Conservation (phyloP, 1,284 basidiomycete genomes). For the Boletus calvinii region DNA sequence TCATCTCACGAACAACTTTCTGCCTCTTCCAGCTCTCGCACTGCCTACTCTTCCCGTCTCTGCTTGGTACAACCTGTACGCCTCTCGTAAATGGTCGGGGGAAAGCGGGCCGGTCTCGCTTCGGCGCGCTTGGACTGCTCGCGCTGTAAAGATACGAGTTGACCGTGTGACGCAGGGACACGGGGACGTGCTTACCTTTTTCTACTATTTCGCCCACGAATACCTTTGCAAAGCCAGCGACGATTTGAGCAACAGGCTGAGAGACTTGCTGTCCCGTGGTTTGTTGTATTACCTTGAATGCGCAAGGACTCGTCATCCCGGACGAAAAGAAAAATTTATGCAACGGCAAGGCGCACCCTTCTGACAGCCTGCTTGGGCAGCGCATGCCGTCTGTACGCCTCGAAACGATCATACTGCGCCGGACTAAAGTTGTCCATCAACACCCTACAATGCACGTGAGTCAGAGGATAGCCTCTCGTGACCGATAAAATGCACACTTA, state of each 20-base stretch:
- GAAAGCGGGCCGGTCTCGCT: constrained; percentile 77
- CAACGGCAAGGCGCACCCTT: constrained; percentile 48
- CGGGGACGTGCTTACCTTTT: constrained; percentile 53
- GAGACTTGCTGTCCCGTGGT: constrained; percentile 81
- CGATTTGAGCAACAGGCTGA: constrained; percentile 82
- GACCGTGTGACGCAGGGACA: background rate
- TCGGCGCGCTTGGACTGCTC: constrained; percentile 69
- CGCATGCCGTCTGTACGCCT: constrained; percentile 82
- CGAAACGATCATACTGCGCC: constrained; percentile 85
- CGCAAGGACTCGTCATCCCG: background rate
- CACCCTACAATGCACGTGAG: constrained; percentile 50
- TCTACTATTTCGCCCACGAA: constrained; percentile 93
- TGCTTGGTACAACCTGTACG: constrained; percentile 78
- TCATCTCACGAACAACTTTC: constrained; percentile 57
- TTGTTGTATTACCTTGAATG: constrained; percentile 76
- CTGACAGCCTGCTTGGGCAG: constrained; percentile 81
- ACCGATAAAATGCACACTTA: constrained; percentile 48
- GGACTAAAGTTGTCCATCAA: constrained; percentile 85
- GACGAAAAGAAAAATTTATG: background rate
- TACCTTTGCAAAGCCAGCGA: constrained; percentile 87
- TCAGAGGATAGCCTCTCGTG: constrained; percentile 6
- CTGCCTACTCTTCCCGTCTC: constrained; percentile 79
- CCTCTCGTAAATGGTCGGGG: constrained; percentile 86
- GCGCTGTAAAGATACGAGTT: constrained; percentile 49
- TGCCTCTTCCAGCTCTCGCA: constrained; percentile 63